phyloP scores from a whole-genome alignment of 2,329 filamentous ascomycete species.

The Verticillium nonalfalfae region DNA sequence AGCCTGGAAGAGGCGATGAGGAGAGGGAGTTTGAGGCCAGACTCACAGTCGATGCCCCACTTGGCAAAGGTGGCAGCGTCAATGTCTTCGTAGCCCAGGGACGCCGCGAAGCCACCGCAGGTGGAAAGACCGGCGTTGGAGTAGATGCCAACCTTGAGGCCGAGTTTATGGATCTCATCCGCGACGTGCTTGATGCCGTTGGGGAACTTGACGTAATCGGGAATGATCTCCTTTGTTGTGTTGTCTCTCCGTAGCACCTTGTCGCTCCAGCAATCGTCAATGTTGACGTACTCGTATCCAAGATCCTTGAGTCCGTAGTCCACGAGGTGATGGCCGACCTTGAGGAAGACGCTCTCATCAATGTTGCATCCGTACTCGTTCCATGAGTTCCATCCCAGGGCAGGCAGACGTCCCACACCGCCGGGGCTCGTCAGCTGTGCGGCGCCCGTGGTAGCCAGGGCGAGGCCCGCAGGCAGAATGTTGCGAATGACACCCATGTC shows the following conservation, averaged over 20 bases:
- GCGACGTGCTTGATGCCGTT: slow-evolving; percentile 49
- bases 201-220: slow-evolving; percentile 47
- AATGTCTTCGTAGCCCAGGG: slow-evolving; percentile 46
- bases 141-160: slow-evolving; percentile 60
- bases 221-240: slow-evolving; percentile 34
- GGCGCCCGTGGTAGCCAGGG: background rate
- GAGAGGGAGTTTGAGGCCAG: background rate
- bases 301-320: slow-evolving; percentile 42
- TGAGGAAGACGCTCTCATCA: slow-evolving; percentile 39
- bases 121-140: slow-evolving; percentile 41
- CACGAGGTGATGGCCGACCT: slow-evolving; percentile 39
- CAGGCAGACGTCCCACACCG: slow-evolving; percentile 22
- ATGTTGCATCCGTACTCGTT: slow-evolving; percentile 47
- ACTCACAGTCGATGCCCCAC: slow-evolving; percentile 51
- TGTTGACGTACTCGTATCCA: slow-evolving; percentile 53
- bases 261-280: slow-evolving; percentile 57
- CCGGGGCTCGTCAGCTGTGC: slow-evolving; percentile 10
- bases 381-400: slow-evolving; percentile 45
- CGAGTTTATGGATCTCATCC: slow-evolving; percentile 45
- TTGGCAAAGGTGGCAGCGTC: slow-evolving; percentile 52
- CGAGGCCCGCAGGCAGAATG: slow-evolving; percentile 3
- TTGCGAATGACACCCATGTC: slow-evolving; percentile 3
- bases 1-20: background rate
- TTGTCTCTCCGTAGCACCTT: slow-evolving; percentile 30
- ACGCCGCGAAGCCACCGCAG: slow-evolving; percentile 51